These are phyloP conservation scores for Diaporthe citri DNA, from an alignment of 2,329 filamentous ascomycete genomes.

Conservation along the genomic window DNA sequence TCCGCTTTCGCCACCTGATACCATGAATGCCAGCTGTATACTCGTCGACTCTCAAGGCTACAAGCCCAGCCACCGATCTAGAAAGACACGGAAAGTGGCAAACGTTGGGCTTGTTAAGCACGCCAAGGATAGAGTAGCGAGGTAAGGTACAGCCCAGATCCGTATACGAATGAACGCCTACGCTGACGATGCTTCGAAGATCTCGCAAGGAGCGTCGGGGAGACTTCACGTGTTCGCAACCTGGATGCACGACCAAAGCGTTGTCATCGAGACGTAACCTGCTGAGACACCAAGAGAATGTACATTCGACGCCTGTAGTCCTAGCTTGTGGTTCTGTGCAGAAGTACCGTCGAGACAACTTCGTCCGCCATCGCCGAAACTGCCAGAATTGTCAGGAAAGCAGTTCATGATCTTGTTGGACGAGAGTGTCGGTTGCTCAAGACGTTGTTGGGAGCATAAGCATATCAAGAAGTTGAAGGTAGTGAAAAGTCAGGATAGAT, in stretches of 20 bases:
- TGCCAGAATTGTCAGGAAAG: not conserved
- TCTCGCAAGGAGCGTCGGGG: not conserved
- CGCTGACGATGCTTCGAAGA: not conserved
- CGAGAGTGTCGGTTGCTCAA: not conserved
- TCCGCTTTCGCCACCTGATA: not conserved
- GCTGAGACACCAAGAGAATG: not conserved
- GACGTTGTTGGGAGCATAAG: not conserved
- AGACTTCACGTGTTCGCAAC: not conserved
- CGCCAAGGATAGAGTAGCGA: not conserved
- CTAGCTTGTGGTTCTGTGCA: not conserved
- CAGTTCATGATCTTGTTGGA: no score
- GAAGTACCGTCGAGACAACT: not conserved
- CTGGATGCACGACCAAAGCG: not conserved
- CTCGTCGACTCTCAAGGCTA: not conserved
- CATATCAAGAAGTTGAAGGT: not conserved
- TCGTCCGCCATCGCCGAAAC: not conserved
- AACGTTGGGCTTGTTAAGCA: not conserved
- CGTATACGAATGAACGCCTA: not conserved
- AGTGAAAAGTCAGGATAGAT: not conserved
- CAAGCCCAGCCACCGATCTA: not conserved
- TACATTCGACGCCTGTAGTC: not conserved
- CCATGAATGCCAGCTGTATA: not conserved
- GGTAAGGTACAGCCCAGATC: not conserved
- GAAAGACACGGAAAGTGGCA: not conserved
- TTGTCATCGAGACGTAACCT: constrained; percentile 2